Percentiles rank a stretch among this genome's conserved stretches.
Evolutionary conservation across 345 rosid genomes (phyloP).

Genomic region (Combretum micranthum): DNA sequence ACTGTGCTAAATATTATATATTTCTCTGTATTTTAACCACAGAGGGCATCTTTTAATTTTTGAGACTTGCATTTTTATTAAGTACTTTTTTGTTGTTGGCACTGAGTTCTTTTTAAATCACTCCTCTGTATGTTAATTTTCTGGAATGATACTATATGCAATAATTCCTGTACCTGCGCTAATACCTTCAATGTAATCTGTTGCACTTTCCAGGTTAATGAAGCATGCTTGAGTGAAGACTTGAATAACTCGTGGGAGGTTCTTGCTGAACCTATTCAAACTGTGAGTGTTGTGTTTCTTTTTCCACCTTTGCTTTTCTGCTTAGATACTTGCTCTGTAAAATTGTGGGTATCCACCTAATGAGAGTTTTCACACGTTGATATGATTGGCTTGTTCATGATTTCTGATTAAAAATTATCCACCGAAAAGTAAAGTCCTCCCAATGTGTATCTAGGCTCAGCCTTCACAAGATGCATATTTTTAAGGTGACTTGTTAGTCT

Average conservation of each 20-base stretch:
- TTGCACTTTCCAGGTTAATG: constrained; percentile 54
- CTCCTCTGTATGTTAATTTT: not conserved
- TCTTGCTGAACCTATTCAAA: constrained; percentile 95
- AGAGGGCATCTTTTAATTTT: not conserved
- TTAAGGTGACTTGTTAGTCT: too few species aligned
- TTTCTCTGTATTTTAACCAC: too few species aligned
- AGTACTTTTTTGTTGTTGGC: not conserved
- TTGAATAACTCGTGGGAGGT: constrained; percentile 87
- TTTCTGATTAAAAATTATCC: too few species aligned
- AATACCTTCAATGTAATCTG: constrained; percentile 3
- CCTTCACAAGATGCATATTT: too few species aligned
- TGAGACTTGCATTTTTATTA: not conserved
- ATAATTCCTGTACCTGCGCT: not conserved
- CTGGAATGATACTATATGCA: constrained; percentile 1
- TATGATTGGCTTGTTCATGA: too few species aligned
- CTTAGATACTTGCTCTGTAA: too few species aligned
- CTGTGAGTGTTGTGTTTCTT: constrained; percentile 37
- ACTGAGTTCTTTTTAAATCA: too few species aligned
- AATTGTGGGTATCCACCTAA: too few species aligned
- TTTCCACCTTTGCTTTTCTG: not conserved
- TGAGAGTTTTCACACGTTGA: too few species aligned
- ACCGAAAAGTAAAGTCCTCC: too few species aligned
- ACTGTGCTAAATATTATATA: not conserved
- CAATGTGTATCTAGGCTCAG: too few species aligned
- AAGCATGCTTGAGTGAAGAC: constrained; percentile 65